Base-by-base conservation (phyloP, 2,329 filamentous ascomycete species). In the Lecanicillium sp. region DNA sequence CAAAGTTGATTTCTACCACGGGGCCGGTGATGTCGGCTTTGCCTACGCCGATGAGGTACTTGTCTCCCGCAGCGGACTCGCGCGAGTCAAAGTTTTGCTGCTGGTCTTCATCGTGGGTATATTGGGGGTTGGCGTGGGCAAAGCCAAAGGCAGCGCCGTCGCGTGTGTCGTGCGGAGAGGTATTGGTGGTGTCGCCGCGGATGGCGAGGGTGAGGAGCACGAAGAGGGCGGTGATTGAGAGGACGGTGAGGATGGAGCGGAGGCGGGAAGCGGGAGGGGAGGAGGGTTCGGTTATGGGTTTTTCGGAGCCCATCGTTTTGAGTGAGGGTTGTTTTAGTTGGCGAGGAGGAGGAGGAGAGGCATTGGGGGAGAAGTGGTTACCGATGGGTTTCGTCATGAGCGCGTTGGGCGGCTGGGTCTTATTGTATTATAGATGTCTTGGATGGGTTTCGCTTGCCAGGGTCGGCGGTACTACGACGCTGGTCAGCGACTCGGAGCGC, bases 1-100 rank as follows among this genome's bases (percentile, higher is more conserved):
- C 92, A 56, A 95, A 74, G 51, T 87, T 88, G 54, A 95, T 75
- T 59, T 95, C 87, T 16, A 94, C 88, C 11, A 94, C 86, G 0
- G 88, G 87, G 3, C 85, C 73, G 0, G 73, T 78, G 48, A 77
- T 74, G 48, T 78, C 73, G 5, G 67, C 71, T 54, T 75, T 76
- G 33, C 73, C 73, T 2, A 73, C 70, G 14, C 73, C 73, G 33
- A 77, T 52, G 25, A 75, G 61, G 43, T 75, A 76, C 43, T 52
- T 55, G 40, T 60, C 55, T 17, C 57, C 35, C 14, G 30, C 30
- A 8, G 29, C 29, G 15, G 39, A 36, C 14, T 33, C 22, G 13
- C 22, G 16, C 3, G 33, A 31, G 4, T 12, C 30, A 13, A 16
- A 33, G 7, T 27, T 14, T 3, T 33, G 12, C 29, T 15, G 29